Conservation (phyloP, 2,329 filamentous ascomycete species). For the Fusarium continuum region DNA sequence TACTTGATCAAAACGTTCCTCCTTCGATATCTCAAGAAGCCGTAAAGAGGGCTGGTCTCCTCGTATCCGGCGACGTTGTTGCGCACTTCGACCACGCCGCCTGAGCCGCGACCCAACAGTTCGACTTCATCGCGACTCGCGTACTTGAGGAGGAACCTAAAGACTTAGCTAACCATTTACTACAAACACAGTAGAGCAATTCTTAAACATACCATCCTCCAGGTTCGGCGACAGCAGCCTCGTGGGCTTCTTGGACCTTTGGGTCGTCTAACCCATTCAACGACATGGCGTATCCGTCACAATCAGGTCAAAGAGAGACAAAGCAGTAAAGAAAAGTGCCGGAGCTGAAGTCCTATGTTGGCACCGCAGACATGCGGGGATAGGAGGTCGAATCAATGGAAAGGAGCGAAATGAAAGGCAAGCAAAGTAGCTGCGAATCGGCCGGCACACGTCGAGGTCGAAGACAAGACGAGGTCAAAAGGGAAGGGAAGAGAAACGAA, state of each 20-base stretch:
- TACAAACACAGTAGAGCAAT: not conserved
- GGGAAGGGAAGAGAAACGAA: slow-evolving; percentile 25
- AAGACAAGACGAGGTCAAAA: slow-evolving; percentile 8
- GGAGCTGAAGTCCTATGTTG: slow-evolving; percentile 8
- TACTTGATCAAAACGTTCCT: slow-evolving; percentile 94
- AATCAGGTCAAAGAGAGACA: slow-evolving; percentile 21
- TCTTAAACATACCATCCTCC: slow-evolving; percentile 83
- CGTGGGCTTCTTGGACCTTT: slow-evolving; percentile 84
- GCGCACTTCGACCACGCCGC: slow-evolving; percentile 85
- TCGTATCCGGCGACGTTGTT: slow-evolving; percentile 80
- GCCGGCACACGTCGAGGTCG: slow-evolving; percentile 4
- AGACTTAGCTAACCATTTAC: slow-evolving; percentile 10
- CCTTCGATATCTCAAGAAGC: slow-evolving; percentile 87
- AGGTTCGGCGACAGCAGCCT: slow-evolving; percentile 79
- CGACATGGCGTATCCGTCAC: slow-evolving; percentile 72
- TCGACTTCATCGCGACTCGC: slow-evolving; percentile 86
- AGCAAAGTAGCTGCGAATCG: slow-evolving; percentile 13
- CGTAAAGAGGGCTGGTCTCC: slow-evolving; percentile 88
- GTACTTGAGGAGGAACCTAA: slow-evolving; percentile 95
- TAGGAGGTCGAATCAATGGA: slow-evolving; percentile 4
- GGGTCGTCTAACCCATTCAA: slow-evolving; percentile 91
- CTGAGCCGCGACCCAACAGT: slow-evolving; percentile 77
- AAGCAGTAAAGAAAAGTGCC: not conserved
- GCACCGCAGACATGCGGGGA: slow-evolving; percentile 5
- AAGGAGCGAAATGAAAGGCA: slow-evolving; percentile 25